Evolutionary conservation across 2,329 filamentous ascomycete genomes (phyloP).

Genomic region (Beauveria sp.): DNA sequence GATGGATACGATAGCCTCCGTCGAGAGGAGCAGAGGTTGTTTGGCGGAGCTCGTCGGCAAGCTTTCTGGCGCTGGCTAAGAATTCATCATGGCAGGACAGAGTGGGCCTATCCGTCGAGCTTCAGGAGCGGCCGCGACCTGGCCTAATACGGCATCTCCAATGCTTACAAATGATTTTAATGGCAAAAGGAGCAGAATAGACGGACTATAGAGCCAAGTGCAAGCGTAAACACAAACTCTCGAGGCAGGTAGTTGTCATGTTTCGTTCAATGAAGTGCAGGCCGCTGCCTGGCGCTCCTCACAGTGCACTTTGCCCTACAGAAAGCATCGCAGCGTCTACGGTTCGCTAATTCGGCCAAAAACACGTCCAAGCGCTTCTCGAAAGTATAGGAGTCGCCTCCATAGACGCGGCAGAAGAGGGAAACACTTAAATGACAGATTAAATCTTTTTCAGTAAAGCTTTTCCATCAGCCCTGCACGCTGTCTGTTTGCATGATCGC

Average conservation of each 20-base stretch:
- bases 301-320: background rate
- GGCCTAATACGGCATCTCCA: too few relatives aligned
- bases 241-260: background rate
- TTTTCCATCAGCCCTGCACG: too few relatives aligned
- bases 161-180: too few relatives aligned
- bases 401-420: background rate
- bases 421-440: background rate
- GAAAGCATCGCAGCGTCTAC: background rate
- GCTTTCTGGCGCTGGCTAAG: conserved; percentile 3
- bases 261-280: background rate
- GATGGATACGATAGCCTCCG: background rate
- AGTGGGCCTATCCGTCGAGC: background rate
- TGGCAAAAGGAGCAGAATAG: too few relatives aligned
- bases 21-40: background rate
- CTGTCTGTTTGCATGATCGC: background rate
- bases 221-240: background rate
- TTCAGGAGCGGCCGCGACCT: background rate
- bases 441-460: too few relatives aligned
- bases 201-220: too few relatives aligned
- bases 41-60: conserved; percentile 1
- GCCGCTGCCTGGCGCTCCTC: background rate
- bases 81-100: conserved; percentile 5
- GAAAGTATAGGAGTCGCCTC: background rate
- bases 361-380: background rate
- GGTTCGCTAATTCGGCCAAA: background rate